Evolutionary conservation across 2,329 filamentous ascomycete species (phyloP).

Genomic region (Aspergillus calidoustus): DNA sequence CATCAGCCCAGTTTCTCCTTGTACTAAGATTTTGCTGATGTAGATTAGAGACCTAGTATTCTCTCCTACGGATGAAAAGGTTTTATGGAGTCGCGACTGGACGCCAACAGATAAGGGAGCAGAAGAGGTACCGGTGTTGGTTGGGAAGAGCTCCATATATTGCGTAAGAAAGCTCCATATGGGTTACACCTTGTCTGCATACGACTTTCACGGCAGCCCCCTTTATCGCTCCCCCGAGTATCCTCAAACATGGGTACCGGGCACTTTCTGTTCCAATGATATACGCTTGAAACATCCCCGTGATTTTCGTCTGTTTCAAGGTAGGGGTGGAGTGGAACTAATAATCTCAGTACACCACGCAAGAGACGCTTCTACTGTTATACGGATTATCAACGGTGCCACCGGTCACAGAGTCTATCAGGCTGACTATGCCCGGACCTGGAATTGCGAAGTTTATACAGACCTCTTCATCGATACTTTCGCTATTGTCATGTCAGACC

Average conservation of each 20-base stretch:
- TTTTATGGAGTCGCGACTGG: not conserved
- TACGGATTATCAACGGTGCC: not conserved
- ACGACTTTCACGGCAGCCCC: not conserved
- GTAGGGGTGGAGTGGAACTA: not conserved
- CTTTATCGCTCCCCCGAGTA: not conserved
- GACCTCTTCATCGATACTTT: not conserved
- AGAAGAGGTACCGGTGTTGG: not conserved
- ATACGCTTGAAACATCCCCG: not conserved
- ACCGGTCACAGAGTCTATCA: not conserved
- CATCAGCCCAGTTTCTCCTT: not conserved
- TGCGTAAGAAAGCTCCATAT: not conserved
- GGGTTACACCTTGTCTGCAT: not conserved
- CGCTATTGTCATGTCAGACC: not conserved
- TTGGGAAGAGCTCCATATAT: slow-evolving; percentile 1
- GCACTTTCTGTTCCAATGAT: not conserved
- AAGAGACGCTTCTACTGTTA: not conserved
- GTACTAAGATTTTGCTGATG: not conserved
- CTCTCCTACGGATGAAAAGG: not conserved
- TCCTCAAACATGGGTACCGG: not conserved
- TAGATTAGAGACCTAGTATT: not conserved
- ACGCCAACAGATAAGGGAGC: too few species aligned
- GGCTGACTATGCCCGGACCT: not conserved
- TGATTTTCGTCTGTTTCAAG: not conserved
- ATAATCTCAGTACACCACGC: not conserved
- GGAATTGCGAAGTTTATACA: not conserved